Base-by-base conservation (phyloP, 768 basidiomycete genomes). In the Boletus vermiculosoides region DNA sequence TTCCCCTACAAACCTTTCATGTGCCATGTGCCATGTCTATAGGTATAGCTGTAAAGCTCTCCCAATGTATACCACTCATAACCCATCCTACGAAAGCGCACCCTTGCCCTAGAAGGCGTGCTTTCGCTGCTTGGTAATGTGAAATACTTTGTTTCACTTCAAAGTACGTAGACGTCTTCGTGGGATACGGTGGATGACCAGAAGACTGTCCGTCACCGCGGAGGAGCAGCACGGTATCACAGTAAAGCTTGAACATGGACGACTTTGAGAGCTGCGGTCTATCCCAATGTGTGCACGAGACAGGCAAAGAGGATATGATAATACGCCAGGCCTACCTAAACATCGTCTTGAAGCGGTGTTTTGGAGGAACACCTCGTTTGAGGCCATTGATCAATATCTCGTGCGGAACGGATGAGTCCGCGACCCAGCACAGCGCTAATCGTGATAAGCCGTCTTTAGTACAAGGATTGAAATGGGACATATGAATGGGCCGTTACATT, bases 301-400 rank as follows among this genome's bases (percentile, higher is more conserved):
- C 41, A 42, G 10, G 48, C 15, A 30, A 41, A 30, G 39, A 30
- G 39, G 12, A 33, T 31, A 28, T 12, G 25, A 31, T 6, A 6
- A 16, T 28, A 22, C 1, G 12, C 54, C 71, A 48, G 45, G 54
- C 58, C n/a, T 54, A 87, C 91, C 85, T 82, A 40, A 81, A 84
- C 68, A 86, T 86, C 8, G 79, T 72, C 33, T 79, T 79, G 59
- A 81, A 76, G 25, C 87, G 78, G 63, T 90, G 83, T 66, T 89
- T 92, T 0, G 86, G 82, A 12, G 88, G 75, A 2, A 89, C 83
- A 2, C 92, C 92, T 45, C 92, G 84, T 63, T 82, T 86, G n/a
- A 86, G 73, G 3, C 92, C 92, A 58, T 90, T 90, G 60, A 90
- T 89, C 45, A 93, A 65, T 22, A 91, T 78, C 66, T 95, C 90